Conservation (phyloP, 129 eudicot species). For the Solidago caesia region DNA sequence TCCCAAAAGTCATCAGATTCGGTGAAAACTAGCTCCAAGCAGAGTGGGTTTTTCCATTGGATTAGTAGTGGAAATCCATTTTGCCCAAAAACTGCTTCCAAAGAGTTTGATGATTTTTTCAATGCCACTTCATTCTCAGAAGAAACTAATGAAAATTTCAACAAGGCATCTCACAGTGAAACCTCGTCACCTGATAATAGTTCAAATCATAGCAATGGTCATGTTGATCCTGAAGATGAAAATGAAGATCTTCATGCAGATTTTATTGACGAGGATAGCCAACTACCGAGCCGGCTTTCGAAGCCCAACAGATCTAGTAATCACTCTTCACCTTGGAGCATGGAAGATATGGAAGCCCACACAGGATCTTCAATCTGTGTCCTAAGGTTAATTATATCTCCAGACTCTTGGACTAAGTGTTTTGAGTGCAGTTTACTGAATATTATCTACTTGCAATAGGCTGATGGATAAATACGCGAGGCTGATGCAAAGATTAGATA, state of each 20-base stretch:
- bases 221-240: conserved; percentile 68
- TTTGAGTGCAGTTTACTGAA: conserved; percentile 33
- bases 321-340: conserved; percentile 50
- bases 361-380: conserved; percentile 92
- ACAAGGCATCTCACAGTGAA: conserved; percentile 23
- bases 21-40: conserved; percentile 43
- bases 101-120: conserved; percentile 40
- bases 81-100: conserved; percentile 42
- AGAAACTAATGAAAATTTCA: conserved; percentile 38
- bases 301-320: conserved; percentile 49
- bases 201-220: conserved; percentile 51
- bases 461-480: conserved; percentile 94
- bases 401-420: conserved; percentile 23
- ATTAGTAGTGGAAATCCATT: conserved; percentile 64
- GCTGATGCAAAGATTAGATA: conserved; percentile 88
- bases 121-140: conserved; percentile 34
- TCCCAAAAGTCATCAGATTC: conserved; percentile 38
- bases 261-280: conserved; percentile 98
- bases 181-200: conserved; percentile 32
- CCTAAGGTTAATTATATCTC: conserved; percentile 51
- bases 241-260: conserved; percentile 98
- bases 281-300: conserved; percentile 85
- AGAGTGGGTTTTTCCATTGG: conserved; percentile 75
- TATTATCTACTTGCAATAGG: conserved; percentile 38
- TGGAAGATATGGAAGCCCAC: conserved; percentile 63